Conservation (phyloP, 148 eudicot genomes). For the Rhododendron vialii region DNA sequence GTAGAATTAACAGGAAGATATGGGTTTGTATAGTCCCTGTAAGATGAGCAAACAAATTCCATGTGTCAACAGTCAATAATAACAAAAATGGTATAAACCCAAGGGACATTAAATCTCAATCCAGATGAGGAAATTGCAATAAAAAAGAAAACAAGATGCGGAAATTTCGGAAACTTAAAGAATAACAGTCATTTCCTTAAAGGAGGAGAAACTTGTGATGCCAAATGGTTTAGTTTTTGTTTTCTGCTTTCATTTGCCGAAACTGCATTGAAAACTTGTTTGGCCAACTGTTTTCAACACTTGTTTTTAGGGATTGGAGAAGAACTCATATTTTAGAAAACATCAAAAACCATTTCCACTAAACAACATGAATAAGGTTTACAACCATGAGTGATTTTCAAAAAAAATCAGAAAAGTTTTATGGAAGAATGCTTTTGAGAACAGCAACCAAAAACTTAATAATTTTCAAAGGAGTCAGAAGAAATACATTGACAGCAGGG, state of each 20-base stretch:
- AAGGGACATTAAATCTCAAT: neutral
- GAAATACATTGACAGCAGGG: neutral
- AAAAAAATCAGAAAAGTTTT: neutral
- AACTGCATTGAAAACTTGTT: neutral
- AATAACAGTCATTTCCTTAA: neutral
- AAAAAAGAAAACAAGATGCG: neutral
- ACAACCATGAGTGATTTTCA: neutral
- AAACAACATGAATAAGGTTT: neutral
- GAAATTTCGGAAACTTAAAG: neutral
- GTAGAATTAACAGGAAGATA: conserved; percentile 82
- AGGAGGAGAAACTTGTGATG: neutral
- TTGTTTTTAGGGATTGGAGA: neutral
- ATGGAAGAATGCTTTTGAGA: neutral
- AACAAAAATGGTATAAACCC: neutral
- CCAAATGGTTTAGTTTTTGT: neutral
- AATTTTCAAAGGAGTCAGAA: neutral
- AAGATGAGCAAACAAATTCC: conserved; percentile 12
- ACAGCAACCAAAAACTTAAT: neutral
- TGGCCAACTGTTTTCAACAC: neutral
- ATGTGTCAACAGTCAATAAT: neutral
- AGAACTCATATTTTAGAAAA: neutral
- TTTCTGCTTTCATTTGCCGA: neutral
- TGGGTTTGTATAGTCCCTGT: conserved; percentile 89
- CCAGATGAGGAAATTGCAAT: neutral
- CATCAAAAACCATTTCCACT: neutral